Conservation (phyloP, 2,329 filamentous ascomycete species). For the Saccharata proteae region DNA sequence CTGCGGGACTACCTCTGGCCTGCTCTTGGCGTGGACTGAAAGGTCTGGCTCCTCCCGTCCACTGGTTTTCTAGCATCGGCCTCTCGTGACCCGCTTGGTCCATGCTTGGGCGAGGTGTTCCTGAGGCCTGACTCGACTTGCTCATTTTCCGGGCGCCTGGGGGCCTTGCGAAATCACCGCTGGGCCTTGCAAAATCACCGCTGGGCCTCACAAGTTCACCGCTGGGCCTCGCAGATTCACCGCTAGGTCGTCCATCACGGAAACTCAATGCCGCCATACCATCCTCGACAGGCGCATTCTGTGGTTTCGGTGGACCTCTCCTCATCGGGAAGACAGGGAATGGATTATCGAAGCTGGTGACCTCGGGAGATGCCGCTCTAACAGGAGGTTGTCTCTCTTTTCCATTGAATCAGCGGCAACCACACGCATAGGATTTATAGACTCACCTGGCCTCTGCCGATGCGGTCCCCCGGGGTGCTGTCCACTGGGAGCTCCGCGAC, state of each 20-base stretch:
- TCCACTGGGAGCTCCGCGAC: too few relatives aligned
- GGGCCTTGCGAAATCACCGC: neutral
- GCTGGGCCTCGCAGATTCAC: constrained; percentile 2
- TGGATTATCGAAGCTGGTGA: constrained; percentile 30
- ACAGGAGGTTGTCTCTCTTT: constrained; percentile 13
- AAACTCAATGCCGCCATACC: constrained; percentile 25
- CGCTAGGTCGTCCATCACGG: constrained; percentile 1
- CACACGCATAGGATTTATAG: too few relatives aligned
- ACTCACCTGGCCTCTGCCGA: too few relatives aligned
- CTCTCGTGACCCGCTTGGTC: too few relatives aligned
- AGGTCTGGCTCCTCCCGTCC: neutral
- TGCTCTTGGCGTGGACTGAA: neutral
- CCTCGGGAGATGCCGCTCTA: constrained; percentile 14
- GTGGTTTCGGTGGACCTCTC: constrained; percentile 15
- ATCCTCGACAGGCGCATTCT: constrained; percentile 18
- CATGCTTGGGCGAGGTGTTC: constrained; percentile 5
- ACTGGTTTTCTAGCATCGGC: too few relatives aligned
- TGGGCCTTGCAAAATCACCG: neutral
- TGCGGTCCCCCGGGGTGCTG: too few relatives aligned
- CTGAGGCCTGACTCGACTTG: constrained; percentile 7
- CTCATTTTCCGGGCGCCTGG: constrained; percentile 8
- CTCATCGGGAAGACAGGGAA: constrained; percentile 34
- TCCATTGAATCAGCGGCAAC: constrained; percentile 16
- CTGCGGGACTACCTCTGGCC: too few relatives aligned
- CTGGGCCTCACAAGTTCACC: constrained; percentile 4